Base-by-base conservation (phyloP, 2,329 filamentous ascomycete genomes). In the Sordariomycetes sp. region DNA sequence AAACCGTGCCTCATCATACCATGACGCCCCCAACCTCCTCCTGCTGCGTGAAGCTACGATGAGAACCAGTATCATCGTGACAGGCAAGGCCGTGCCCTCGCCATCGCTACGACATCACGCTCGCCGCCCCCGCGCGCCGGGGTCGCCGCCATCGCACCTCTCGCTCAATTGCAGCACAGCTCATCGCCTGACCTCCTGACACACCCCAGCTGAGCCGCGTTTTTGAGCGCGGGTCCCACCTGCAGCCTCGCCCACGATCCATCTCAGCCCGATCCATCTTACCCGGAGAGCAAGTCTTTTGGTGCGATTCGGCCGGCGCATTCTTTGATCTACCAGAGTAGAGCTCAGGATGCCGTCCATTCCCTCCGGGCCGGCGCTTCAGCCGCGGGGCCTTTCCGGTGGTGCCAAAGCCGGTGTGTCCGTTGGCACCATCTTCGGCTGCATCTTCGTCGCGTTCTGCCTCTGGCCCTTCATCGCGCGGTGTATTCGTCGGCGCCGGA, bases 341-440 rank as follows among this genome's bases (percentile, higher is more conserved):
- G 12, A 1, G 24, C 45, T 50, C 45, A 24, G 22, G 13, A 56
- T 56, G 55, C 34, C 45, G n/a, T 22, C 45, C 36, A 56, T 52
- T 39, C n/a, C 34, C 20, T 34, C 48, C 13, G 24, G 55, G 12
- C 20, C 22, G 34, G 12, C 56, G 3, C 54, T 59, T 17, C 42
- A 52, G 17, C 45, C 53, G 25, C 55, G 60, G 15, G 54, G 56
- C 50, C 61, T 71, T 24, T 65, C 64, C 17, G 59, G 66, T 0
- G 80, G 80, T 5, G 78, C 76, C 1, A 83, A 85, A 34, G 81
- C 79, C 1, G 83, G 82, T 5, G 81, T 86, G 36, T 74, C 72
- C 1, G 70, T 86, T 42, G 80, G 81, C 22, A 68, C 65, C 1
- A 69, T 76, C 1, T 76, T 60, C 20, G 58, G 60, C 32, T 51